These are phyloP conservation scores for Fusarium sulawesiense DNA, from an alignment of 2,329 filamentous ascomycete species.

Conservation along the genomic window DNA sequence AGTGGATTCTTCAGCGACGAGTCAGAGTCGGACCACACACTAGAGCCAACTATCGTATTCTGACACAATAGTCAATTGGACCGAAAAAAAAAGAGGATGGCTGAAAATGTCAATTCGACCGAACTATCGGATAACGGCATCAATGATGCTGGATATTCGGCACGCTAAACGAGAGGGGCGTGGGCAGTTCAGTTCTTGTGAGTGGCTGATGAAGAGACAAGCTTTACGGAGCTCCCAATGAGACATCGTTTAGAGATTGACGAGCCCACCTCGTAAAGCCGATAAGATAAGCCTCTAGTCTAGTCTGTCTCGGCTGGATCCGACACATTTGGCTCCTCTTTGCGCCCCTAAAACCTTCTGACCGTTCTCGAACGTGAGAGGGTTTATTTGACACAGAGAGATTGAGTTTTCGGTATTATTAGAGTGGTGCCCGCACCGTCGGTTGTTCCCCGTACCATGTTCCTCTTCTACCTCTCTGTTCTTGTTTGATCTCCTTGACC, in stretches of 20 bases:
- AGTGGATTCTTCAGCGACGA: neutral
- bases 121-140: neutral
- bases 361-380: neutral
- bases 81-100: neutral
- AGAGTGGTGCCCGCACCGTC: neutral
- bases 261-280: neutral
- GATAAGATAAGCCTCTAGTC: neutral
- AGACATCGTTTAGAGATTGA: neutral
- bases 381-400: neutral
- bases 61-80: neutral
- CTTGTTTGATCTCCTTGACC: neutral
- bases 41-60: neutral
- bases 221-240: conserved; percentile 1
- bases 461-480: neutral
- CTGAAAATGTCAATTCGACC: neutral
- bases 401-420: neutral
- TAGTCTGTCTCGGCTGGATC: neutral
- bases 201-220: neutral
- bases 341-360: neutral
- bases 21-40: neutral
- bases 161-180: neutral
- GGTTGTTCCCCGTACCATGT: neutral
- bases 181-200: neutral
- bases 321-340: neutral
- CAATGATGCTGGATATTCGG: neutral